These are phyloP conservation scores for Thecaphora thlaspeos DNA, from an alignment of 1,284 basidiomycete genomes.

Conservation along the genomic window DNA sequence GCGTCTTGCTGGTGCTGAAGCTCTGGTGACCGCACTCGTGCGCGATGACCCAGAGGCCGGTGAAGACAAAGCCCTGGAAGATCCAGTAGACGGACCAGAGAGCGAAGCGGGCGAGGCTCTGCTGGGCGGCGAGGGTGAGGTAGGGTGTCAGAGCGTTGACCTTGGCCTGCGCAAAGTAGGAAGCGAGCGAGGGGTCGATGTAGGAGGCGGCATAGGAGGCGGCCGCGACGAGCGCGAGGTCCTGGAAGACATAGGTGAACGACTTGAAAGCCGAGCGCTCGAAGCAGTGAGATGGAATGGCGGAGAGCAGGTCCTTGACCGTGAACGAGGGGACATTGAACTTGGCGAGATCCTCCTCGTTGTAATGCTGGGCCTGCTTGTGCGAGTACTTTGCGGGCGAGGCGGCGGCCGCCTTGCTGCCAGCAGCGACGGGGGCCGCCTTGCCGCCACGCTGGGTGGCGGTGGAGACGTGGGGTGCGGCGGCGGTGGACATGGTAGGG, in stretches of 20 bases:
- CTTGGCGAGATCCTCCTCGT: slow-evolving; percentile 52
- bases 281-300: slow-evolving; percentile 88
- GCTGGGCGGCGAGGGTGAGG: slow-evolving; percentile 68
- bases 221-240: slow-evolving; percentile 69
- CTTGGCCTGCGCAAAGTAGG: slow-evolving; percentile 34
- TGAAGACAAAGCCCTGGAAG: slow-evolving; percentile 80
- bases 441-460: slow-evolving; percentile 41
- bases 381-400: slow-evolving; percentile 45
- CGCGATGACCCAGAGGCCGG: slow-evolving; percentile 90
- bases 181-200: slow-evolving; percentile 63
- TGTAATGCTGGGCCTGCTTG: slow-evolving; percentile 45
- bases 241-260: slow-evolving; percentile 77
- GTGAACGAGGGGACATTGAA: slow-evolving; percentile 76
- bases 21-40: slow-evolving; percentile 78
- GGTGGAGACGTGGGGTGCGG: slow-evolving; percentile 36
- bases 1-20: slow-evolving; percentile 87
- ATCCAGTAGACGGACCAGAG: slow-evolving; percentile 83
- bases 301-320: slow-evolving; percentile 79
- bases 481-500: slow-evolving; percentile 33
- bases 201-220: slow-evolving; percentile 72
- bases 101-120: slow-evolving; percentile 67
- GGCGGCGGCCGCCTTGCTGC: slow-evolving; percentile 18
- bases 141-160: slow-evolving; percentile 30
- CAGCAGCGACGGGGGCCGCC: slow-evolving; percentile 3
- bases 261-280: slow-evolving; percentile 84